Evolutionary conservation across 2,329 filamentous ascomycete genomes (phyloP).

Genomic region (Daldinia sp.): DNA sequence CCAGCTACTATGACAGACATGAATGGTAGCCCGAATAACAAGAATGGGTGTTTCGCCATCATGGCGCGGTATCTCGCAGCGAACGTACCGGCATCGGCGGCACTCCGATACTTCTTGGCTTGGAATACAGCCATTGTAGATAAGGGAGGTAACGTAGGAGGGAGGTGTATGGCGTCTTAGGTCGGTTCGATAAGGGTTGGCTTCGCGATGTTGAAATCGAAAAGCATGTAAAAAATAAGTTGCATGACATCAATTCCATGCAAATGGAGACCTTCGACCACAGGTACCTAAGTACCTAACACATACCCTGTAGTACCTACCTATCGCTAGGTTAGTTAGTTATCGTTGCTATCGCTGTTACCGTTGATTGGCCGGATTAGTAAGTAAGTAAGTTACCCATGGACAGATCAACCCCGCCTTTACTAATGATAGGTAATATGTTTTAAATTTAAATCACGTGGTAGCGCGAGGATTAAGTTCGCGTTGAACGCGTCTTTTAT

Average conservation of each 20-base stretch:
- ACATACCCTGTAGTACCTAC: neutral
- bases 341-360: too few relatives aligned
- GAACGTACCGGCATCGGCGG: constrained; percentile 72
- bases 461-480: constrained; percentile 31
- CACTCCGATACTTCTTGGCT: constrained; percentile 74
- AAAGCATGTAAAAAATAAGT: neutral
- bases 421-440: neutral
- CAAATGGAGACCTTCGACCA: too few relatives aligned
- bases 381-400: too few relatives aligned
- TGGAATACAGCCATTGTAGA: constrained; percentile 69
- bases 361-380: too few relatives aligned
- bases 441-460: constrained; percentile 27
- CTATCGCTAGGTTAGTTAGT: too few relatives aligned
- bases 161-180: neutral
- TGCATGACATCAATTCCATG: neutral
- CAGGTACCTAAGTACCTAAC: neutral
- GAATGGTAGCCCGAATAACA: constrained; percentile 94
- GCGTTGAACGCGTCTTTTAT: constrained; percentile 25
- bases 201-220: neutral
- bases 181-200: neutral
- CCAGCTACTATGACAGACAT: constrained; percentile 88
- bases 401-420: neutral
- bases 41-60: constrained; percentile 83
- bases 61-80: constrained; percentile 78
- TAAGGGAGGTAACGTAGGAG: neutral